Evolutionary conservation across 1,284 basidiomycete species (phyloP), one percentile per base, ranked within the genome.

Genomic region (Inonotus obliquus): DNA sequence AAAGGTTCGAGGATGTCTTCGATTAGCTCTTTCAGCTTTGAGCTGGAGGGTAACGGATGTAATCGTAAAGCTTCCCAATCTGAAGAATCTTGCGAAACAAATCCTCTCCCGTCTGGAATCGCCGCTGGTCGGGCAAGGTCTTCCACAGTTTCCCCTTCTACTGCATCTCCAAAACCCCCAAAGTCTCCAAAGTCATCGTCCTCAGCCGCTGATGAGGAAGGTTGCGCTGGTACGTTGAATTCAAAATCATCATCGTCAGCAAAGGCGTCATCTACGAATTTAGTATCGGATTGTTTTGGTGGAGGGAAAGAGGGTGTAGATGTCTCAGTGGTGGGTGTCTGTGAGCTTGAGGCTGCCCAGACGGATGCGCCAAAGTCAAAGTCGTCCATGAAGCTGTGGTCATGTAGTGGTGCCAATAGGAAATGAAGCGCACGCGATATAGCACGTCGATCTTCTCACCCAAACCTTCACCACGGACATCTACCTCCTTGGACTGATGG

Each of bases 171-270:
- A 72, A 92, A 92, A 68, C 92, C 91, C 17, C 89, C 92, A 77
- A 95, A 95, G 69, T 94, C 91, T 54, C 86, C 91, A 72, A 89
- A 91, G 63, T 90, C 89, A 69, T 90, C 89, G 49, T 85, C 86
- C 7, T 76, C 80, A 7, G 69, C 76, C 10, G 75, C 75, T 44
- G 73, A 73, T 1, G 74, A 71, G 27, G 76, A 73, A 4, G 75
- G 71, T 66, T 80, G 77, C 35, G 76, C 72, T 48, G 85, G 81
- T 10, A 83, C 79, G 63, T 82, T 83, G 70, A 90, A 90, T 64
- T 87, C 86, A 45, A 63, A 63, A 64, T 89, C 87, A 65, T 85
- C 81, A 65, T 85, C 81, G 63, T 83, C 85, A 59, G 83, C 84
- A 69, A 86, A 85, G 39, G 80, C 79, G 65, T 79, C 78, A 61